Conservation (phyloP, 306 rosid species). For the Gastrolobium villosum region DNA sequence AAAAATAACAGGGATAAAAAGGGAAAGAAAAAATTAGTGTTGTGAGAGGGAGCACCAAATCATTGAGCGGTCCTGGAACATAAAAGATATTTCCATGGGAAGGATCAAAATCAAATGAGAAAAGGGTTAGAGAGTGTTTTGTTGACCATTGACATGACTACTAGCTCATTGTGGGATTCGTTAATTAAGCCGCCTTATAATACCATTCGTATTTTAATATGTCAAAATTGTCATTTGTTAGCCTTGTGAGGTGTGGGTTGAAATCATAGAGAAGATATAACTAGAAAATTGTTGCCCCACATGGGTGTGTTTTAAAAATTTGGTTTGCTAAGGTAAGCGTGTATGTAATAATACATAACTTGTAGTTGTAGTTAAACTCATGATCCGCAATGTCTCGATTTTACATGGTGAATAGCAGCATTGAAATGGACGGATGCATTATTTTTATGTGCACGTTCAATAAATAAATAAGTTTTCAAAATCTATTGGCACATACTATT, state of each 20-base stretch:
- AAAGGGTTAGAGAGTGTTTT: constrained; percentile 41
- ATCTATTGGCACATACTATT: too few relatives aligned
- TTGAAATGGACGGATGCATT: constrained; percentile 33
- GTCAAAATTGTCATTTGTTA: constrained; percentile 24
- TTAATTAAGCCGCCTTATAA: constrained; percentile 54
- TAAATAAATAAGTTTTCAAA: not conserved
- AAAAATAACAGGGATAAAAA: too few relatives aligned
- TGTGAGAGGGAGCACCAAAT: too few relatives aligned
- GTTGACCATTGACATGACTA: constrained; percentile 45
- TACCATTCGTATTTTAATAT: constrained; percentile 45
- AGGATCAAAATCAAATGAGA: constrained; percentile 11
- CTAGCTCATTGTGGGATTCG: not conserved
- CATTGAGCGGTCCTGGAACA: too few relatives aligned
- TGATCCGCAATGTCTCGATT: not conserved
- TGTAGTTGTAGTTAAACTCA: constrained; percentile 5
- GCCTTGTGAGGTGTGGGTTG: not conserved
- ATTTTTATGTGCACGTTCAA: constrained; percentile 29
- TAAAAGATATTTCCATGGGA: too few relatives aligned
- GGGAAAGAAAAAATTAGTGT: too few relatives aligned
- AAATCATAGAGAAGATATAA: not conserved
- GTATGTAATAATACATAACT: constrained; percentile 24
- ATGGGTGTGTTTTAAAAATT: constrained; percentile 33
- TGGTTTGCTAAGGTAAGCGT: constrained; percentile 46
- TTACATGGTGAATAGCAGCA: not conserved
- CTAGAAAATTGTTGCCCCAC: constrained; percentile 30